Evolutionary conservation across 1,139 yeast species (phyloP).

Genomic region (Candida glucosophila): DNA sequence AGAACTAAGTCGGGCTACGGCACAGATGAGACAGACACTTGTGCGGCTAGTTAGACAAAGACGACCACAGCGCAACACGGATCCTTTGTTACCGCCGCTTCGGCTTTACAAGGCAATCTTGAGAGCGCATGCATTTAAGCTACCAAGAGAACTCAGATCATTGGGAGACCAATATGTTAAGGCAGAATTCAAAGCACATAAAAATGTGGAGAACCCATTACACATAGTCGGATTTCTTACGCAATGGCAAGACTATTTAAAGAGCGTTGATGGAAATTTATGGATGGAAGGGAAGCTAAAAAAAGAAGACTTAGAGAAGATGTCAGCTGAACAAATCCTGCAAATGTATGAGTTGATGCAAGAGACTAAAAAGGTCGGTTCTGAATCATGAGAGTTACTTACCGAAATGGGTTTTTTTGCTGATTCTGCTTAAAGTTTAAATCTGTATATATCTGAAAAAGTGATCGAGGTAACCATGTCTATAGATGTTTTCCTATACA

Average conservation of each 20-base stretch:
- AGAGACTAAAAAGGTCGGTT: slow-evolving; percentile 40
- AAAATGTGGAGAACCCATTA: slow-evolving; percentile 73
- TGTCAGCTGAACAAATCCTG: slow-evolving; percentile 89
- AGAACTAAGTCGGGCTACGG: background rate
- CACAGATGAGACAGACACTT: slow-evolving; percentile 42
- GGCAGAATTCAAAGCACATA: slow-evolving; percentile 85
- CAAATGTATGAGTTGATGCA: slow-evolving; percentile 50
- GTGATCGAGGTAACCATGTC: slow-evolving; percentile 1
- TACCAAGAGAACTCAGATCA: slow-evolving; percentile 63
- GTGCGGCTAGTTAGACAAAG: slow-evolving; percentile 44
- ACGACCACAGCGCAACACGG: slow-evolving; percentile 44
- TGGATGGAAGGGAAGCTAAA: slow-evolving; percentile 72
- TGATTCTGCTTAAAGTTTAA: too few relatives aligned
- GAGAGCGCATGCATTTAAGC: slow-evolving; percentile 59
- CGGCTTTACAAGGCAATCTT: slow-evolving; percentile 67
- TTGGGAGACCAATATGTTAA: slow-evolving; percentile 88
- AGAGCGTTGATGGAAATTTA: slow-evolving; percentile 59
- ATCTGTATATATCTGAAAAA: too few relatives aligned
- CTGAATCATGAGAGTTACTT: background rate
- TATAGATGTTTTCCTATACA: slow-evolving; percentile 1
- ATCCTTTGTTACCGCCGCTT: slow-evolving; percentile 75
- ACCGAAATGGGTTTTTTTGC: slow-evolving; percentile 1
- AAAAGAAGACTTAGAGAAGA: slow-evolving; percentile 58
- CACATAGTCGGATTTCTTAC: slow-evolving; percentile 90
- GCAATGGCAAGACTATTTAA: slow-evolving; percentile 89